Base-by-base conservation (phyloP, 495 filamentous ascomycete species). In the Penicillium pulvis region DNA sequence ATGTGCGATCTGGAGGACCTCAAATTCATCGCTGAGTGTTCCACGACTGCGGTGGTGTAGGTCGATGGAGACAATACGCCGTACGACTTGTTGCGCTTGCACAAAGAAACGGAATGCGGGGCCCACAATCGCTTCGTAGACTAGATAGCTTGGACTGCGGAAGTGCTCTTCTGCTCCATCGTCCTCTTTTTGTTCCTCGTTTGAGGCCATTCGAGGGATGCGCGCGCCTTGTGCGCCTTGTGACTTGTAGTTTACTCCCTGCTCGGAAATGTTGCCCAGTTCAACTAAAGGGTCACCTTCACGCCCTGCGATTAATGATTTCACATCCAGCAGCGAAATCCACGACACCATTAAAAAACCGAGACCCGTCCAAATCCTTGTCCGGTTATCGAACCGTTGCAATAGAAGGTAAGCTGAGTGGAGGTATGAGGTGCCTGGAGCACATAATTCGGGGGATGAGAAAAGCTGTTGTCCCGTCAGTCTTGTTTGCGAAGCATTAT, bases 31-130 rank as follows among this genome's bases (percentile, higher is more conserved):
- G 51, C 63, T 69, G 17, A 77, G 68, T 1, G 74, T 75, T 30
- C 74, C 74, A 17, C 74, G 72, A 31, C 67, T 73, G 58, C 74
- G 74, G 52, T 77, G 74, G 49, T 77, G 74, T 19, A 77, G 63
- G 57, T 77, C 74, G 17, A 77, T 74, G 23, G 58, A 62, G 30
- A 77, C 65, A 11, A 77, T 77, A 8, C 72, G 71, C 2, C 74
- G 71, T 19, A 74, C 67, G 17, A 75, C 61, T 57, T 77, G 72
- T 51, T 75, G 72, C 16, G 74, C 66, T 52, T 69, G 64, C 12
- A 69, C 52, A 47, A 70, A 73, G 57, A 77, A 77, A n/a, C 57
- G 60, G 47, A 72, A 74, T 24, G 67, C 74, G 0, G 74, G 72
- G 23, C 67, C 64, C 24, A 70, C 65, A n/a, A 77, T 68, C 2